phyloP scores from a whole-genome alignment of 164 flowering plant species.

The Echeveria elegans region DNA sequence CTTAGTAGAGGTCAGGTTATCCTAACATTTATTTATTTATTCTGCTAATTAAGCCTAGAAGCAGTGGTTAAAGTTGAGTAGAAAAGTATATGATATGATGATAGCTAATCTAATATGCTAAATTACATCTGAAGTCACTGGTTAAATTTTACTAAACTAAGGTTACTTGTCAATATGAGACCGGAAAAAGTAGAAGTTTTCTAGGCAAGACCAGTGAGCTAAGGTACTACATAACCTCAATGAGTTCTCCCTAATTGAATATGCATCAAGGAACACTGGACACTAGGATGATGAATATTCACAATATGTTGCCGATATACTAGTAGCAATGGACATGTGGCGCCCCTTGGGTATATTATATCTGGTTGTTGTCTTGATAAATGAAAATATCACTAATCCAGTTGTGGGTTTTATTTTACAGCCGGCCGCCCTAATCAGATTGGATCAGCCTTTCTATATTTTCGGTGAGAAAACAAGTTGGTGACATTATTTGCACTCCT shows the following conservation, averaged over 20 bases:
- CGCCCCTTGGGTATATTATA: not conserved
- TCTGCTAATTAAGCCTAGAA: not conserved
- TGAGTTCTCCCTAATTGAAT: not conserved
- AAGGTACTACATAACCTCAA: too few relatives aligned
- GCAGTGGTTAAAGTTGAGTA: not conserved
- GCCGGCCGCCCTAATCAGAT: not conserved
- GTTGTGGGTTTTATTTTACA: not conserved
- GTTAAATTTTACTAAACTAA: not conserved
- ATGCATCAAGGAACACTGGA: not conserved
- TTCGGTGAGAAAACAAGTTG: too few relatives aligned
- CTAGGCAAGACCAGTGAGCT: too few relatives aligned
- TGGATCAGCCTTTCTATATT: not conserved
- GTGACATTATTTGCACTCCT: not conserved
- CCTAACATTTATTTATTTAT: not conserved
- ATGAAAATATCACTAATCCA: not conserved
- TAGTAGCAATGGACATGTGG: not conserved
- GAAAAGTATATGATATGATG: not conserved
- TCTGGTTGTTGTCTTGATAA: not conserved
- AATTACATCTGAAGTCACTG: not conserved
- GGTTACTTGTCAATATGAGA: not conserved
- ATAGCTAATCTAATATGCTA: not conserved
- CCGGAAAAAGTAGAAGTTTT: not conserved
- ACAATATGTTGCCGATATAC: not conserved
- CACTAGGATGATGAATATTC: not conserved
- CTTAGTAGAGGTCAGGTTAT: slow-evolving; percentile 1